phyloP scores from a whole-genome alignment of 2,329 filamentous ascomycete species.

The Monilinia aucupariae region DNA sequence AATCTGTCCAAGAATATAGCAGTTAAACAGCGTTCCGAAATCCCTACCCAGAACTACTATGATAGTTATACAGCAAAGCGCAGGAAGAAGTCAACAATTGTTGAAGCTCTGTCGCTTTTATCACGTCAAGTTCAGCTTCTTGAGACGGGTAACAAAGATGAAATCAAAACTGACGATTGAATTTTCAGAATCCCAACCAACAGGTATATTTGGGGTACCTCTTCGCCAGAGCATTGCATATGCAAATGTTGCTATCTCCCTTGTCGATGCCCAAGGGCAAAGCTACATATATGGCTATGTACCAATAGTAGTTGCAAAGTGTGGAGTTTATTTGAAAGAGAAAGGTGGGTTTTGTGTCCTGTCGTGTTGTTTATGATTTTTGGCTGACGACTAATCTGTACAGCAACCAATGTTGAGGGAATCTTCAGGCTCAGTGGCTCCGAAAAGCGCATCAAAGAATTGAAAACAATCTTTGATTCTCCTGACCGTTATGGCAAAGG shows the following conservation, averaged over 20 bases:
- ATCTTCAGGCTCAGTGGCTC: constrained; percentile 96
- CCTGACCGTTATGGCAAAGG: constrained; percentile 95
- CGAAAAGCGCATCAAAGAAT: constrained; percentile 95
- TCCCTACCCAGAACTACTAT: neutral
- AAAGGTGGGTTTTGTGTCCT: constrained; percentile 61
- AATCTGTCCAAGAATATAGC: neutral
- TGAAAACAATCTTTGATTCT: constrained; percentile 87
- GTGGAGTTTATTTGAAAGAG: constrained; percentile 94
- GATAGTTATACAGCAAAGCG: neutral
- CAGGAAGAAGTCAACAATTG: neutral
- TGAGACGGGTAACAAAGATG: constrained; percentile 6
- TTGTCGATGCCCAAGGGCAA: constrained; percentile 85
- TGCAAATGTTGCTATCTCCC: constrained; percentile 94
- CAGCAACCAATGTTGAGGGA: constrained; percentile 89
- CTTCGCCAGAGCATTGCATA: constrained; percentile 93
- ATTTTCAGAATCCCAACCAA: constrained; percentile 38
- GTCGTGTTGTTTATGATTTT: constrained; percentile 7
- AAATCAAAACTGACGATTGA: constrained; percentile 23
- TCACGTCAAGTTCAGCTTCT: neutral
- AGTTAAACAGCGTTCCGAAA: constrained; percentile 15
- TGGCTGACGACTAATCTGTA: constrained; percentile 15
- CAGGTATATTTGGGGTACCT: constrained; percentile 90
- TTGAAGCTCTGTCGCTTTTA: neutral
- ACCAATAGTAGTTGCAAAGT: constrained; percentile 96
- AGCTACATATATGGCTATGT: constrained; percentile 99